These are phyloP conservation scores for Psilocybe mexicana DNA, from an alignment of 1,284 basidiomycete genomes.

Conservation along the genomic window DNA sequence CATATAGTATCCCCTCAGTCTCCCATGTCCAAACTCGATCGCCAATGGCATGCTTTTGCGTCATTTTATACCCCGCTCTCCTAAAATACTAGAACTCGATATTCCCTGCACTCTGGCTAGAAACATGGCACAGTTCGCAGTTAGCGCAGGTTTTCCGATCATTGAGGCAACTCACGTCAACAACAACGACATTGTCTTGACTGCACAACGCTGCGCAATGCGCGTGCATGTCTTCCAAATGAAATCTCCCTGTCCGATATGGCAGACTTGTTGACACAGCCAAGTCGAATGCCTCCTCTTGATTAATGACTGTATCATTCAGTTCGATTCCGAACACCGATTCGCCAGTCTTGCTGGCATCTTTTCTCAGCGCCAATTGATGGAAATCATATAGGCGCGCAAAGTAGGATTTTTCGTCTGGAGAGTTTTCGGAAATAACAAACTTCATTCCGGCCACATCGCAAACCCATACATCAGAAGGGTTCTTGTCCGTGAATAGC, in stretches of 20 bases:
- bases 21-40: neutral
- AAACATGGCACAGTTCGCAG: neutral
- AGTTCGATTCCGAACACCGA: slow-evolving; percentile 6
- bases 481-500: slow-evolving; percentile 30
- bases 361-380: slow-evolving; percentile 39
- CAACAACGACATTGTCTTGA: slow-evolving; percentile 54
- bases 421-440: slow-evolving; percentile 25
- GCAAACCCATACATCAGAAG: slow-evolving; percentile 55
- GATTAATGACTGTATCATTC: slow-evolving; percentile 6
- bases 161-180: slow-evolving; percentile 40
- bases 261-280: slow-evolving; percentile 41
- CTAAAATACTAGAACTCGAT: slow-evolving; percentile 28
- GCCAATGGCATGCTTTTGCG: neutral
- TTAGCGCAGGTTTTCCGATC: slow-evolving; percentile 12
- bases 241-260: slow-evolving; percentile 35
- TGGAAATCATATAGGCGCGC: slow-evolving; percentile 56
- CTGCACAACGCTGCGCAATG: slow-evolving; percentile 52
- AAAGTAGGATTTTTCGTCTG: slow-evolving; percentile 5
- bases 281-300: slow-evolving; percentile 6
- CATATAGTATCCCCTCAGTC: neutral
- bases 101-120: slow-evolving; percentile 28
- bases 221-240: slow-evolving; percentile 19
- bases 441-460: slow-evolving; percentile 56
- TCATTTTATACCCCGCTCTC: neutral
- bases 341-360: slow-evolving; percentile 9